phyloP scores from a whole-genome alignment of 805 yeast genomes.

The Monosporozyma aquatica region DNA sequence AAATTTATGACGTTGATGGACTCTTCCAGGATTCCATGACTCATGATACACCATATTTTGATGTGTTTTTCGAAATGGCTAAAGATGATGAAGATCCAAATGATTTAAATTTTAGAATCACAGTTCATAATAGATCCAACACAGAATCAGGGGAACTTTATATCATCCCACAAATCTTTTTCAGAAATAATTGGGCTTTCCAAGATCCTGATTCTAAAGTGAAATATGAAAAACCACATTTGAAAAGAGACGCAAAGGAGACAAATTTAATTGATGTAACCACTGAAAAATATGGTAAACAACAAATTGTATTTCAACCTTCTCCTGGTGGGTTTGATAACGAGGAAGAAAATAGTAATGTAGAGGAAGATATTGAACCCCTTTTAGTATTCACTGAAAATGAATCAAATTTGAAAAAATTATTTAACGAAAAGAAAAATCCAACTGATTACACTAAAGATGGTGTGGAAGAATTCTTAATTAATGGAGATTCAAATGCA shows the following conservation, averaged over 20 bases:
- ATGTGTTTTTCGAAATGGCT: conserved; percentile 83
- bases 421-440: conserved; percentile 54
- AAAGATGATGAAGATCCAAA: conserved; percentile 74
- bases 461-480: conserved; percentile 79
- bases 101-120: conserved; percentile 71
- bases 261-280: conserved; percentile 46
- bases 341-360: conserved; percentile 10
- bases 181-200: conserved; percentile 91
- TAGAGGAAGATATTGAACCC: conserved; percentile 66
- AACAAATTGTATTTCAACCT: conserved; percentile 67
- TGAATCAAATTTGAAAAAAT: conserved; percentile 64
- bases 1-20: conserved; percentile 65
- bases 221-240: conserved; percentile 44
- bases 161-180: conserved; percentile 72
- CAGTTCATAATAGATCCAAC: conserved; percentile 79
- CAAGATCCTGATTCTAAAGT: conserved; percentile 33
- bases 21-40: conserved; percentile 45
- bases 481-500: conserved; percentile 44
- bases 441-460: conserved; percentile 62
- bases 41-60: conserved; percentile 67
- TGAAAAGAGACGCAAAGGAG: conserved; percentile 31
- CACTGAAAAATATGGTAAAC: conserved; percentile 61
- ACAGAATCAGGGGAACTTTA: conserved; percentile 74
- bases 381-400: conserved; percentile 76
- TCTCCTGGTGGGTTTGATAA: conserved; percentile 63